Evolutionary conservation across 1,139 yeast species (phyloP).

Genomic region (Diutina sp.): DNA sequence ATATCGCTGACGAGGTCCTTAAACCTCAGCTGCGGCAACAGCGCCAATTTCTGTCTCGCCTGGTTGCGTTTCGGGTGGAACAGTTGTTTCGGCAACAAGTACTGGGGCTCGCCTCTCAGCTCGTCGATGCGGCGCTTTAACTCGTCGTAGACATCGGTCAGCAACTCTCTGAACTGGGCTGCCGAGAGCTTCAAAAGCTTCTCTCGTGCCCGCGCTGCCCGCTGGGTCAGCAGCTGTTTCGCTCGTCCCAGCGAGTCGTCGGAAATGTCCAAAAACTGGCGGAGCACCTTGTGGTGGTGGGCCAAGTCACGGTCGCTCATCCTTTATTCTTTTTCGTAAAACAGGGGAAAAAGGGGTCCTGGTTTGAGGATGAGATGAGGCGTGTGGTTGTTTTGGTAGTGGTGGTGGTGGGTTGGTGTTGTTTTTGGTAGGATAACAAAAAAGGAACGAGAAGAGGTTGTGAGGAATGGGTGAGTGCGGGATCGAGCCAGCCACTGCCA

Average conservation of each 20-base stretch:
- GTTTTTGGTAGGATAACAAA: too few species aligned
- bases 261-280: constrained; percentile 39
- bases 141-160: constrained; percentile 92
- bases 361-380: not conserved
- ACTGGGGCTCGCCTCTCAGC: constrained; percentile 43
- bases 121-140: constrained; percentile 58
- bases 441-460: not conserved
- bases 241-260: constrained; percentile 28
- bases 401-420: not conserved
- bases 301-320: constrained; percentile 17
- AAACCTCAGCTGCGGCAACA: constrained; percentile 71
- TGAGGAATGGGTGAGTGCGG: too few species aligned
- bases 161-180: constrained; percentile 81
- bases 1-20: constrained; percentile 88
- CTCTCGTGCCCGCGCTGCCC: constrained; percentile 73
- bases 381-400: not conserved
- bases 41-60: constrained; percentile 85
- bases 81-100: constrained; percentile 51
- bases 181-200: constrained; percentile 67
- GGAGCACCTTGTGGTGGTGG: constrained; percentile 37
- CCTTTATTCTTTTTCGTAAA: not conserved
- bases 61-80: constrained; percentile 93
- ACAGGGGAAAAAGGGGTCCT: not conserved
- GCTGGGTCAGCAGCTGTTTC: constrained; percentile 29
- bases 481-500: not conserved